Conservation (phyloP, 2,329 filamentous ascomycete species). For the Ceratocystis alfenasii region DNA sequence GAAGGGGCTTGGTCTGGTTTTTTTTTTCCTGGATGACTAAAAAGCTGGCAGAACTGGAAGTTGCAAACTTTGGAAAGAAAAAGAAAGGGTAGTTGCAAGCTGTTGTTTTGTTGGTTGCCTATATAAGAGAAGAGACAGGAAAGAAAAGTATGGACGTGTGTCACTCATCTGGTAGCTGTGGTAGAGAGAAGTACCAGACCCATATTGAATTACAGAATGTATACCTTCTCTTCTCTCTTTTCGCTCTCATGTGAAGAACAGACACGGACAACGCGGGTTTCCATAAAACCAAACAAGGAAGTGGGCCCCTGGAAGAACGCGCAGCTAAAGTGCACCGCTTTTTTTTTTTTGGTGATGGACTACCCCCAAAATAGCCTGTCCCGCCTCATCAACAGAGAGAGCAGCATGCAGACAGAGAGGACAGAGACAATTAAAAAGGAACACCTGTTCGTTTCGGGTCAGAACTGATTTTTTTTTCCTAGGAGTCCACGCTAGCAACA, state of each 20-base stretch:
- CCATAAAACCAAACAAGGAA: background rate
- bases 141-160: too few relatives aligned
- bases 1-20: background rate
- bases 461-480: background rate
- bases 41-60: conserved; percentile 13
- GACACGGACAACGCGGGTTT: conserved; percentile 25
- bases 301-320: conserved; percentile 18
- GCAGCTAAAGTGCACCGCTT: conserved; percentile 10
- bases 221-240: too few relatives aligned
- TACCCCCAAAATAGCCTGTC: background rate
- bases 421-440: background rate
- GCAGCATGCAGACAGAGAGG: too few relatives aligned
- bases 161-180: too few relatives aligned
- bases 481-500: background rate
- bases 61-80: background rate
- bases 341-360: background rate
- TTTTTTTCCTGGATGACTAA: background rate
- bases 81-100: background rate
- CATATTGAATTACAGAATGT: too few relatives aligned
- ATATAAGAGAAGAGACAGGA: background rate
- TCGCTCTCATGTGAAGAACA: conserved; percentile 23
- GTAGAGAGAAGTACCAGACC: background rate
- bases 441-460: conserved; percentile 9
- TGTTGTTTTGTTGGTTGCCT: background rate
- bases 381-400: too few relatives aligned